phyloP scores from a whole-genome alignment of 306 rosid species.

The Quercus aquifolioides region DNA sequence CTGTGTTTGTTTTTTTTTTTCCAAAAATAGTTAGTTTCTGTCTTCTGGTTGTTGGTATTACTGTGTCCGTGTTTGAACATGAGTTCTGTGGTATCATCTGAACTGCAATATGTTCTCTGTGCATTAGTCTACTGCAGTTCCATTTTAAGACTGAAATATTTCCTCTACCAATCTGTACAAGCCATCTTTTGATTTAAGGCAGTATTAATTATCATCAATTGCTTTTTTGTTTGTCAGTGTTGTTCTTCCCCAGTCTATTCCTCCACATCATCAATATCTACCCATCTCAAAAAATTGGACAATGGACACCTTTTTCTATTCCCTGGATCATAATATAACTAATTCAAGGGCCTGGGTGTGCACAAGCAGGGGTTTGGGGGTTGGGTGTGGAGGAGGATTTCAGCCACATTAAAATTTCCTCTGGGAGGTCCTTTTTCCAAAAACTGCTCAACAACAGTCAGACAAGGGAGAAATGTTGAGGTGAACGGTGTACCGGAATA shows the following conservation, averaged over 20 bases:
- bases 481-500: neutral
- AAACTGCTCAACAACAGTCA: neutral
- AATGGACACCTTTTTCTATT: neutral
- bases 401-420: neutral
- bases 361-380: too few species aligned
- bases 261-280: neutral
- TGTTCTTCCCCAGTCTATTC: too few species aligned
- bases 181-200: neutral
- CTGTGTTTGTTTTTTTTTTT: neutral
- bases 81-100: neutral
- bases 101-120: neutral
- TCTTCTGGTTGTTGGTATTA: neutral
- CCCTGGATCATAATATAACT: neutral
- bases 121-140: neutral
- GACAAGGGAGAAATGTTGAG: constrained; percentile 2
- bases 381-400: neutral
- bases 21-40: neutral
- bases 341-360: too few species aligned
- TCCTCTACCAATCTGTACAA: neutral
- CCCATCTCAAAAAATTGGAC: neutral
- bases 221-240: too few species aligned
- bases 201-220: neutral
- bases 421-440: neutral
- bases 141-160: neutral
- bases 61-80: neutral